Evolutionary conservation across 2,329 filamentous ascomycete genomes (phyloP), one percentile per base, ranked within the genome.

Genomic region (Botrytis sinoallii): DNA sequence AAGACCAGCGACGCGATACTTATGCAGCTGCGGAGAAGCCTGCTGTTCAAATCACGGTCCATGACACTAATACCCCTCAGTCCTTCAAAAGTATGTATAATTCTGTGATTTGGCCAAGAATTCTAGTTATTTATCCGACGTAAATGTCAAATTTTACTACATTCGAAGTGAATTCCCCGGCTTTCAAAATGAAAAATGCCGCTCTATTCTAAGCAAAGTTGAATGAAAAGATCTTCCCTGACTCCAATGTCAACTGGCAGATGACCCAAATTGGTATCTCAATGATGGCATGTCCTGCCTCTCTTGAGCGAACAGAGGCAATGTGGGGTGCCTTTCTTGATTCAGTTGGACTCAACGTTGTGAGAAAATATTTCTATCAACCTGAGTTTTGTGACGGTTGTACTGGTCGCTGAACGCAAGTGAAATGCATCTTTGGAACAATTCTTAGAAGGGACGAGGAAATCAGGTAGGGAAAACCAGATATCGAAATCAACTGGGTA

Each of bases 191-290:
- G 76, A 81, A 7, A 76, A 81, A 40, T 38, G 32, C 6, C 35
- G 65, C 18, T 9, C 52, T 25, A 75, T 74, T 60, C 29, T 75
- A 18, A 29, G 40, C 32, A 71, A 63, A 12, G 38, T 46, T 86
- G 64, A 82, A 84, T 73, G 84, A 86, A 25, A 79, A 83, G 35
- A 81, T 85, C 4, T 61, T 85, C 20, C 82, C 83, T 0, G 78
- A 84, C 44, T 76, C 57, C 2, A 80, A 80, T 10, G 81, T 79
- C 1, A 76, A 80, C 29, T 82, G 77, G 77, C 75, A 81, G 57
- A 79, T 81, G 1, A 75, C 81, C 0, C 75, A 77, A 12, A 70
- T 81, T 8, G 84, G 85, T 74, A 44, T 85, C 18, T 79, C 75
- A 3, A 84, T 85, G 82, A 82, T 83, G 79, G 55, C 79, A 2